These are phyloP conservation scores for Pyrenula massariospora DNA, from an alignment of 495 filamentous ascomycete species.

Conservation along the genomic window DNA sequence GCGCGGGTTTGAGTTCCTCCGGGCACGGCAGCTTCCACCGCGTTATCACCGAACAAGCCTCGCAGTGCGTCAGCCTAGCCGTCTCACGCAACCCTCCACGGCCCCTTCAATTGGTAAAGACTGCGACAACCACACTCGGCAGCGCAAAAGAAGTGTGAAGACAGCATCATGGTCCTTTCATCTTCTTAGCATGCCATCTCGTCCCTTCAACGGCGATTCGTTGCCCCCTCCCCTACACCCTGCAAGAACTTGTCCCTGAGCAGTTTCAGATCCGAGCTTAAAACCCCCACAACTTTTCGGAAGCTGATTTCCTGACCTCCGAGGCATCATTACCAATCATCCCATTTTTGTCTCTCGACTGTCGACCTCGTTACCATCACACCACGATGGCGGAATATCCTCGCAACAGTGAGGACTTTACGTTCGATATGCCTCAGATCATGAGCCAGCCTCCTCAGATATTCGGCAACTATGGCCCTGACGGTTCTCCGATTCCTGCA, in stretches of 20 bases:
- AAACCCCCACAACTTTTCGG: not conserved
- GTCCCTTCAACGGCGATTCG: no score
- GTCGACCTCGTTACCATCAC: not conserved
- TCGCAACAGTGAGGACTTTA: not conserved
- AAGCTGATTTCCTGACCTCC: not conserved
- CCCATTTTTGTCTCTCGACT: not conserved
- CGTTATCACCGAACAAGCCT: no score
- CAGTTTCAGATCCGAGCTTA: not conserved
- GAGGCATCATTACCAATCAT: not conserved
- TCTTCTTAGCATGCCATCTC: no score
- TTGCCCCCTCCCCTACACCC: not conserved
- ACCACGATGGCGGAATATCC: not conserved
- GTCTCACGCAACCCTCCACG: no score
- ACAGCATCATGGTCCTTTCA: no score
- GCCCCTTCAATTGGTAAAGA: no score
- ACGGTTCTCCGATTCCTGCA: conserved; percentile 48
- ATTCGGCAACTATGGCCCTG: conserved; percentile 49
- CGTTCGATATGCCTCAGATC: conserved; percentile 36
- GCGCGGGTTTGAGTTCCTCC: no score
- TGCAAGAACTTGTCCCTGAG: not conserved
- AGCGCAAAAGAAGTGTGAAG: no score
- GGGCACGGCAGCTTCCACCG: no score
- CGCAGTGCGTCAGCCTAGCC: no score
- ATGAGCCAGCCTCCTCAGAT: conserved; percentile 57
- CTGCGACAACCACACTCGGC: no score